Evolutionary conservation across 345 rosid genomes (phyloP).

Genomic region (Turritis glabra): DNA sequence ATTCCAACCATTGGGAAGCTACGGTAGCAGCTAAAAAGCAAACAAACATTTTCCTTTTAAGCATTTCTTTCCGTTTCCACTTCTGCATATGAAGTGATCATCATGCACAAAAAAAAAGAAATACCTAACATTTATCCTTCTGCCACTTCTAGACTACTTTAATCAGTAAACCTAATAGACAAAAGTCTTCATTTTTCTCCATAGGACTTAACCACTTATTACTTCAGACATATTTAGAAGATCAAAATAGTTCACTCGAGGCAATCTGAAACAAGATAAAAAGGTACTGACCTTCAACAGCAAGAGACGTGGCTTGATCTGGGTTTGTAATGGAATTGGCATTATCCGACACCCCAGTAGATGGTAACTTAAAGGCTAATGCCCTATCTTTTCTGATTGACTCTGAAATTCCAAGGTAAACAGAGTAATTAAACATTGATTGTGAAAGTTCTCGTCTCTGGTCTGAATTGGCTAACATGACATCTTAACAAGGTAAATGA

Average conservation of each 20-base stretch:
- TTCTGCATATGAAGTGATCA: slow-evolving; percentile 33
- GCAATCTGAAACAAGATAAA: slow-evolving; percentile 19
- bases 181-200: background rate
- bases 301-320: slow-evolving; percentile 56
- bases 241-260: background rate
- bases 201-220: background rate
- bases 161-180: background rate
- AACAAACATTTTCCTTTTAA: slow-evolving; percentile 34
- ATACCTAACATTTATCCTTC: slow-evolving; percentile 16
- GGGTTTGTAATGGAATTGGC: slow-evolving; percentile 49
- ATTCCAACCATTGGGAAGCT: slow-evolving; percentile 94
- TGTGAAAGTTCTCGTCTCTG: slow-evolving; percentile 24
- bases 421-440: slow-evolving; percentile 32
- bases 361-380: slow-evolving; percentile 54
- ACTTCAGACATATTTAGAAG: background rate
- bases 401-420: slow-evolving; percentile 43
- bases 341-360: slow-evolving; percentile 49
- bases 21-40: slow-evolving; percentile 79
- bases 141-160: slow-evolving; percentile 4
- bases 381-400: slow-evolving; percentile 46
- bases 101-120: slow-evolving; percentile 2
- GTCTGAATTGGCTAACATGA: slow-evolving; percentile 31
- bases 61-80: slow-evolving; percentile 28
- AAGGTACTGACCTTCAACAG: slow-evolving; percentile 62
- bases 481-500: slow-evolving; percentile 38